These are phyloP conservation scores for Plectosphaerella sp. DNA, from an alignment of 2,329 filamentous ascomycete genomes.

Conservation along the genomic window DNA sequence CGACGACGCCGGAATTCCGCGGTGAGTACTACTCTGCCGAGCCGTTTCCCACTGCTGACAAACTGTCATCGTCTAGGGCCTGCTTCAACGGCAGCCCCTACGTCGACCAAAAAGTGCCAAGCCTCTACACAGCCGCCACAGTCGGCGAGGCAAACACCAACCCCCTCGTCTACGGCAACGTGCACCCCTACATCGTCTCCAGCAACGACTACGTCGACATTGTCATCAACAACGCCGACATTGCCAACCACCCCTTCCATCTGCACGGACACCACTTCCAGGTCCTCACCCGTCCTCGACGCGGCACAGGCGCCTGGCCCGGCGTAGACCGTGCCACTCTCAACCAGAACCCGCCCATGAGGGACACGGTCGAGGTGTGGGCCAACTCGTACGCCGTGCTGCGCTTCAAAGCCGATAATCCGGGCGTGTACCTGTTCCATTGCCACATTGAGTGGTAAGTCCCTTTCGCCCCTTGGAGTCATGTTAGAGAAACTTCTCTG, in stretches of 20 bases:
- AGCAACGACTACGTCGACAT: constrained; percentile 38
- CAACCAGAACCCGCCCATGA: constrained; percentile 21
- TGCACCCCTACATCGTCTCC: constrained; percentile 34
- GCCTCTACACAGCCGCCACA: constrained; percentile 66
- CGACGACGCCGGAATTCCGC: constrained; percentile 57
- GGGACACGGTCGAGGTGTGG: constrained; percentile 34
- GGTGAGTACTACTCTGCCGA: constrained; percentile 28
- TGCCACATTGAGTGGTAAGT: constrained; percentile 53
- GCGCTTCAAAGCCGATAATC: constrained; percentile 47
- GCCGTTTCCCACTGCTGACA: neutral
- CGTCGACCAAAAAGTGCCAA: constrained; percentile 63
- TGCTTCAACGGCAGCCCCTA: constrained; percentile 65
- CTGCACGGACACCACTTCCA: constrained; percentile 54
- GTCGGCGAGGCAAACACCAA: constrained; percentile 40
- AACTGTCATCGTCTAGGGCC: constrained; percentile 21
- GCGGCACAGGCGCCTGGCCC: constrained; percentile 30
- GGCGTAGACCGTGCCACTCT: constrained; percentile 20
- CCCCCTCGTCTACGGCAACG: constrained; percentile 34
- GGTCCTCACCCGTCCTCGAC: constrained; percentile 36
- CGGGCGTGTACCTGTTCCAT: constrained; percentile 52
- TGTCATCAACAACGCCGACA: constrained; percentile 45
- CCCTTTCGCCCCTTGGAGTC: too few relatives aligned
- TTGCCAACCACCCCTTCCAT: constrained; percentile 46
- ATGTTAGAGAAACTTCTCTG: too few relatives aligned
- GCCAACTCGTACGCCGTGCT: constrained; percentile 42